These are phyloP conservation scores for Boletus rubroflammeus DNA, from an alignment of 768 basidiomycete genomes.

Conservation along the genomic window DNA sequence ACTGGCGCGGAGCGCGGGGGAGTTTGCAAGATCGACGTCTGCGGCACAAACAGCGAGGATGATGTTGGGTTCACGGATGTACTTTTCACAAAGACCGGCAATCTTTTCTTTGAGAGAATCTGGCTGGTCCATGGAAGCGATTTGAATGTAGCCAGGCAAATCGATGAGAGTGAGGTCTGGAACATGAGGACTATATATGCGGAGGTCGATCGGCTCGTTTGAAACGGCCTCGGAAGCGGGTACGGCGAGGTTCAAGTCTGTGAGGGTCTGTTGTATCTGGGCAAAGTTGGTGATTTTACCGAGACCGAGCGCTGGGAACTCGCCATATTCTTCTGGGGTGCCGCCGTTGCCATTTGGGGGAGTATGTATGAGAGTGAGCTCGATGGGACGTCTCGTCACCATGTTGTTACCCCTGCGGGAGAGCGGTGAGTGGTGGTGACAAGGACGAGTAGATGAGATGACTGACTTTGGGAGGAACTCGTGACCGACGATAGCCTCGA, in stretches of 20 bases:
- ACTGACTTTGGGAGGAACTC: slow-evolving; percentile 97
- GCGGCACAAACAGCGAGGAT: slow-evolving; percentile 98
- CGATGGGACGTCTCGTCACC: slow-evolving; percentile 98
- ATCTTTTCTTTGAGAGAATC: slow-evolving; percentile 94
- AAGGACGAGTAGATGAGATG: slow-evolving; percentile 8
- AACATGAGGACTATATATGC: slow-evolving; percentile 93
- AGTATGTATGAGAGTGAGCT: slow-evolving; percentile 93
- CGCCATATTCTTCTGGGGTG: slow-evolving; percentile 76
- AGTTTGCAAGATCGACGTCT: slow-evolving; percentile 98
- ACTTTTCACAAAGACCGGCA: slow-evolving; percentile 82
- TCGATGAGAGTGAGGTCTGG: slow-evolving; percentile 98
- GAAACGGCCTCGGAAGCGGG: slow-evolving; percentile 89
- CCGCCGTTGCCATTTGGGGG: slow-evolving; percentile 53
- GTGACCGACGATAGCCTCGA: slow-evolving; percentile 96
- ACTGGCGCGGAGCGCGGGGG: slow-evolving; percentile 90
- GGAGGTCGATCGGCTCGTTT: slow-evolving; percentile 92
- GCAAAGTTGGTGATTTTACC: slow-evolving; percentile 89
- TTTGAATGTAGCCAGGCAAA: slow-evolving; percentile 95
- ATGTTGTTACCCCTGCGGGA: slow-evolving; percentile 88
- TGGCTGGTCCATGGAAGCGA: slow-evolving; percentile 92
- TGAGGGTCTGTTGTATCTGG: slow-evolving; percentile 88
- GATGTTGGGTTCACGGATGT: slow-evolving; percentile 99
- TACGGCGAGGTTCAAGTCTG: slow-evolving; percentile 93
- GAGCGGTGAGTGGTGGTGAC: background rate
- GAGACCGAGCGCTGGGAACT: slow-evolving; percentile 87